Conservation (phyloP, 2,329 filamentous ascomycete species). For the Ploettnerulaceae sp. region DNA sequence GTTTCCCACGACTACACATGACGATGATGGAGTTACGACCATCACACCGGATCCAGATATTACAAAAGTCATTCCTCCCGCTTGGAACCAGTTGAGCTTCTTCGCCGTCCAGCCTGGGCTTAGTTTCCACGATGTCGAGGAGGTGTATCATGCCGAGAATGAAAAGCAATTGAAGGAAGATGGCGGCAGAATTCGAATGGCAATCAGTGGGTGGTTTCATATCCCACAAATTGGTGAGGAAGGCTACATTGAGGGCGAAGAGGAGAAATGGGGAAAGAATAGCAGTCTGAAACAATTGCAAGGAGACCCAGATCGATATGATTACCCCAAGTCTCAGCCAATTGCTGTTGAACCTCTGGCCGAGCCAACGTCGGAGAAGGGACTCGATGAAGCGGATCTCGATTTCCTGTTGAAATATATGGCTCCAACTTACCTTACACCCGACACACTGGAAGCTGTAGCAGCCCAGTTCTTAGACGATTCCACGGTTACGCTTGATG, state of each 20-base stretch:
- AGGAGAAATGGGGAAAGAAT: conserved; percentile 82
- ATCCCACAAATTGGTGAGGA: conserved; percentile 94
- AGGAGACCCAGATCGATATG: conserved; percentile 85
- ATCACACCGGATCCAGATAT: conserved; percentile 76
- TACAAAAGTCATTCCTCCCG: conserved; percentile 79
- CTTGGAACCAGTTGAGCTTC: conserved; percentile 97
- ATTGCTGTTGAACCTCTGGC: conserved; percentile 38
- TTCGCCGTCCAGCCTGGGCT: conserved; percentile 98
- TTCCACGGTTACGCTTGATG: conserved; percentile 76
- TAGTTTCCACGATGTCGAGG: conserved; percentile 98
- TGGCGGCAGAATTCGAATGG: conserved; percentile 83
- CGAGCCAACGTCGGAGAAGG: conserved; percentile 42
- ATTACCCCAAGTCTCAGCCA: conserved; percentile 65
- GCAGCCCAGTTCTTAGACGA: conserved; percentile 74
- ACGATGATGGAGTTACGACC: conserved; percentile 67
- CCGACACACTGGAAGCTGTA: conserved; percentile 82
- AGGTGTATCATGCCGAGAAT: conserved; percentile 73
- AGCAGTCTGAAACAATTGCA: conserved; percentile 91
- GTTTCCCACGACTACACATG: conserved; percentile 67
- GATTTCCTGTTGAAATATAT: conserved; percentile 90
- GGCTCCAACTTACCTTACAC: conserved; percentile 83
- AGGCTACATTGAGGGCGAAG: conserved; percentile 80
- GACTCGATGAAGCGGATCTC: conserved; percentile 73
- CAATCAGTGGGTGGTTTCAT: conserved; percentile 98
- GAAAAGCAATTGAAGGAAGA: conserved; percentile 60